Conservation (phyloP, 768 basidiomycete genomes). For the Boletus coccyginus region DNA sequence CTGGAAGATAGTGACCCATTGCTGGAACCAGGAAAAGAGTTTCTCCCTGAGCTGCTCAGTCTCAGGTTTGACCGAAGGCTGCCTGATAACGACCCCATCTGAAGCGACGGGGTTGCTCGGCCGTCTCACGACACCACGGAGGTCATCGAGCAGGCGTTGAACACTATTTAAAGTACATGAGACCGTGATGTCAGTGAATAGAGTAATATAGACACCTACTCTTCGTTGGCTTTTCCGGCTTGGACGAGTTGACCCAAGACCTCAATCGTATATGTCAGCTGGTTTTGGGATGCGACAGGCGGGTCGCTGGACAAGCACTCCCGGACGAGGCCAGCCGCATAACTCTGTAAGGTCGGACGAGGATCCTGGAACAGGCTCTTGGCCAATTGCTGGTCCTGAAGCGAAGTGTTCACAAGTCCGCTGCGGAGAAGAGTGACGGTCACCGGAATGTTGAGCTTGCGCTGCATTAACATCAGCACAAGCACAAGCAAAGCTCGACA, state of each 20-base stretch:
- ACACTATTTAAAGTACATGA: conserved; percentile 44
- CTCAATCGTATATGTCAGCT: conserved; percentile 79
- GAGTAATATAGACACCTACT: conserved; percentile 49
- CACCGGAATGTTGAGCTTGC: conserved; percentile 95
- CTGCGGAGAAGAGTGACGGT: conserved; percentile 86
- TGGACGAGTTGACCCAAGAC: conserved; percentile 73
- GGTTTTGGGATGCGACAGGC: conserved; percentile 74
- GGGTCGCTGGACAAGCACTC: conserved; percentile 83
- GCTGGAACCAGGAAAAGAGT: conserved; percentile 78
- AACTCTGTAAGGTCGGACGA: conserved; percentile 73
- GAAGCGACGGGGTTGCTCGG: conserved; percentile 38
- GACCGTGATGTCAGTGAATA: not conserved
- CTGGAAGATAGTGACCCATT: conserved; percentile 96
- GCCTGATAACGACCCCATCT: conserved; percentile 38
- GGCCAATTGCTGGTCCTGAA: conserved; percentile 89
- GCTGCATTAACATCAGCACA: conserved; percentile 43
- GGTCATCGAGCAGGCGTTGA: conserved; percentile 73
- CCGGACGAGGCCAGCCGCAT: conserved; percentile 78
- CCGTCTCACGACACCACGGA: conserved; percentile 61
- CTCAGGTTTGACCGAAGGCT: conserved; percentile 62
- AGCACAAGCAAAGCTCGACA: not conserved
- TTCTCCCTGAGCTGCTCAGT: conserved; percentile 74
- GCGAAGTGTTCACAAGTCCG: conserved; percentile 68
- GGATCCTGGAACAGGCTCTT: conserved; percentile 80
- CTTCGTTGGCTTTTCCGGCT: conserved; percentile 77